Percentiles rank a stretch among this genome's conserved stretches.
phyloP scores from a whole-genome alignment of 2,329 filamentous ascomycete genomes.

The Teratosphaeria destructans region DNA sequence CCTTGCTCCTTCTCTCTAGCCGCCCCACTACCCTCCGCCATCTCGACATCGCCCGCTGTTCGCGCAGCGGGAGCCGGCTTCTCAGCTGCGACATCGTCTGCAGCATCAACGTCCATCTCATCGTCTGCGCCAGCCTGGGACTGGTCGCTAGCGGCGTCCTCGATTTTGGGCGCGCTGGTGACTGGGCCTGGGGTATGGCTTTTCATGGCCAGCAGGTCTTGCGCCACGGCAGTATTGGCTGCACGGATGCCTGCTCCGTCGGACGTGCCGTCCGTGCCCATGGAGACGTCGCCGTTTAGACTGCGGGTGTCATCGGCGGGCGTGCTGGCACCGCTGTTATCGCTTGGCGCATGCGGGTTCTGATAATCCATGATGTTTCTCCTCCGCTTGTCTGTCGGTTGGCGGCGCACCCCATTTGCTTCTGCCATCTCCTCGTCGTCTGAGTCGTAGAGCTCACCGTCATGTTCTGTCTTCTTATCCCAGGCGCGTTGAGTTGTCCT shows the following conservation, averaged over 20 bases:
- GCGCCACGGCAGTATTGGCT: constrained; percentile 16
- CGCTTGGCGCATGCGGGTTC: constrained; percentile 44
- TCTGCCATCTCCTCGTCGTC: constrained; percentile 76
- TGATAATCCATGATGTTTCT: constrained; percentile 53
- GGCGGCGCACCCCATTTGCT: constrained; percentile 39
- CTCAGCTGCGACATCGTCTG: constrained; percentile 2
- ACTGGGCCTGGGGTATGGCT: constrained; percentile 9
- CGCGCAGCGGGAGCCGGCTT: constrained; percentile 13
- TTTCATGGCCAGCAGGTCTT: constrained; percentile 5
- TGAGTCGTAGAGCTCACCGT: constrained; percentile 76
- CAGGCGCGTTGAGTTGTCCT: constrained; percentile 72
- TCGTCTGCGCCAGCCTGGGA: constrained; percentile 2
- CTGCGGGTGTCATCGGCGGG: constrained; percentile 22
- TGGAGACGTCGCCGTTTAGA: constrained; percentile 17
- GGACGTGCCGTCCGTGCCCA: constrained; percentile 4
- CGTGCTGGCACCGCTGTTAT: constrained; percentile 42
- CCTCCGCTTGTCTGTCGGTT: constrained; percentile 20
- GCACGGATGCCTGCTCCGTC: constrained; percentile 10
- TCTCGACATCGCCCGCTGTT: constrained; percentile 19
- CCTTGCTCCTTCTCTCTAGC: constrained; percentile 22
- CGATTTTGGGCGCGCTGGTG: background rate
- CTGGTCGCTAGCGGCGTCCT: background rate
- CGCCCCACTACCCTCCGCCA: constrained; percentile 10
- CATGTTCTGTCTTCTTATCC: constrained; percentile 62
- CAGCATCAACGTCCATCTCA: constrained; percentile 20